Evolutionary conservation across 192 early-diverging fungal species (phyloP).

Genomic region (Chytriomyces sp.): DNA sequence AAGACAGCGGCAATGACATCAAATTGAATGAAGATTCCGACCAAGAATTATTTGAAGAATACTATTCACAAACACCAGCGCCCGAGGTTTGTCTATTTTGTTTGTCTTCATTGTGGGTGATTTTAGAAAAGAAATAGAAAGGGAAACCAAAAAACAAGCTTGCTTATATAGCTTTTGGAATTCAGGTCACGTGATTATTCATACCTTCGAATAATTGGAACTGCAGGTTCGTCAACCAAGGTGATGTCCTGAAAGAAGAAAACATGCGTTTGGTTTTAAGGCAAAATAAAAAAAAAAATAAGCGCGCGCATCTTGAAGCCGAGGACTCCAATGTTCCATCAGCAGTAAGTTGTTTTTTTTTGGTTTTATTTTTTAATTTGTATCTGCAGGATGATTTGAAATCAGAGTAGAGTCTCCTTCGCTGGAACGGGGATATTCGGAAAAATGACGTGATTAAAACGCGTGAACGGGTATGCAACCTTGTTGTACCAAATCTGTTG

Average conservation of each 20-base stretch:
- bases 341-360: too few relatives aligned
- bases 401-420: neutral
- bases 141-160: neutral
- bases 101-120: neutral
- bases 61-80: constrained; percentile 14
- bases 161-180: neutral
- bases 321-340: too few relatives aligned
- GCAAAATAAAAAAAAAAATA: neutral
- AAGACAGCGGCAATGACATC: constrained; percentile 10
- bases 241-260: neutral
- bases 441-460: neutral
- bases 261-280: neutral
- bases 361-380: neutral
- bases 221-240: neutral
- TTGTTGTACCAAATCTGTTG: neutral
- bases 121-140: neutral
- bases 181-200: neutral
- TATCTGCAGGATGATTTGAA: neutral
- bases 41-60: constrained; percentile 6
- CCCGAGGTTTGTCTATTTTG: neutral
- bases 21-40: constrained; percentile 4
- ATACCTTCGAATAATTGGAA: neutral
- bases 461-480: neutral
- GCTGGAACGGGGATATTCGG: neutral
- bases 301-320: too few relatives aligned